phyloP scores from a whole-genome alignment of 495 filamentous ascomycete genomes.

The Hypoxylon cercidicola region DNA sequence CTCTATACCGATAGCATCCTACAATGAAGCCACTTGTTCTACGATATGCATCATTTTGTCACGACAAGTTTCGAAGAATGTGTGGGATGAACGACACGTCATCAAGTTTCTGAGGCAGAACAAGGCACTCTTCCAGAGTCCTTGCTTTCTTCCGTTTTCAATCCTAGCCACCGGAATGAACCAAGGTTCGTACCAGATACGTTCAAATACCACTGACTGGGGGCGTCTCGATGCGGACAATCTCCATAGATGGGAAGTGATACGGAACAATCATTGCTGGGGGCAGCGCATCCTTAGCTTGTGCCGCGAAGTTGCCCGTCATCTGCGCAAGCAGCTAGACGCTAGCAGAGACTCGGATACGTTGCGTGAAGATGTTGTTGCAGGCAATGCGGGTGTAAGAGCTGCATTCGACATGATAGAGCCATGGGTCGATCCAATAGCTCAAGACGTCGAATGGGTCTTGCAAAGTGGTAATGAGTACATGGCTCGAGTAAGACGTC shows the following conservation, averaged over 20 bases:
- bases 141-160: constrained; percentile 7
- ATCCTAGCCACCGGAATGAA: background rate
- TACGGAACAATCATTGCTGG: background rate
- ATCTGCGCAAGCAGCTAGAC: constrained; percentile 7
- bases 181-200: background rate
- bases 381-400: background rate
- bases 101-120: constrained; percentile 3
- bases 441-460: background rate
- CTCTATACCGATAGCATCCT: constrained; percentile 10
- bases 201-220: background rate
- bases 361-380: background rate
- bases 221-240: background rate
- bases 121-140: constrained; percentile 10
- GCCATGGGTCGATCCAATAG: background rate
- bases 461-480: constrained; percentile 9
- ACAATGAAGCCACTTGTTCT: constrained; percentile 8
- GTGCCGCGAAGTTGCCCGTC: constrained; percentile 1
- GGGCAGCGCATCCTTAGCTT: background rate
- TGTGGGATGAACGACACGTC: background rate
- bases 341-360: background rate
- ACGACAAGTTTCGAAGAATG: background rate
- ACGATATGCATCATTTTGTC: constrained; percentile 14
- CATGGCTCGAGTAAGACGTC: constrained; percentile 8
- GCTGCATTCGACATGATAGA: constrained; percentile 10
- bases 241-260: background rate